phyloP scores from a whole-genome alignment of 2,329 filamentous ascomycete genomes.

The Fusarium redolens region DNA sequence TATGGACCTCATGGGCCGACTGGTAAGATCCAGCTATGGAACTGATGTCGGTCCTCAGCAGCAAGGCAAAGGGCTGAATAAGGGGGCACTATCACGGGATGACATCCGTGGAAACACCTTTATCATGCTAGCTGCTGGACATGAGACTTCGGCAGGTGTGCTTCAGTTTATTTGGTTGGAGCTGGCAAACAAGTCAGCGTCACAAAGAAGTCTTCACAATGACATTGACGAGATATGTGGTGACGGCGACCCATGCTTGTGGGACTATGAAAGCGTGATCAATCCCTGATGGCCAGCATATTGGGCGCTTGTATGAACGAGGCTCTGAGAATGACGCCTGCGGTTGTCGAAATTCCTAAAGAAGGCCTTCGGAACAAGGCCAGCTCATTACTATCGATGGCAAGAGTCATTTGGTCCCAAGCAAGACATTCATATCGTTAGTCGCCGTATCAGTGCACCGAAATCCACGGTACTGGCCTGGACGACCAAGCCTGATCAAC shows the following conservation, averaged over 20 bases:
- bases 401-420: slow-evolving; percentile 67
- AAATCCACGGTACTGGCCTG: slow-evolving; percentile 80
- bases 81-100: slow-evolving; percentile 62
- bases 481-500: slow-evolving; percentile 58
- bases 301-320: slow-evolving; percentile 82
- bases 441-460: slow-evolving; percentile 68
- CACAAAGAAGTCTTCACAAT: slow-evolving; percentile 73
- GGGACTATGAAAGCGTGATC: slow-evolving; percentile 78
- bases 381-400: slow-evolving; percentile 72
- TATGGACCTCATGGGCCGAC: slow-evolving; percentile 65
- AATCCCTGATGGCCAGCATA: slow-evolving; percentile 75
- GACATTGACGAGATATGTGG: slow-evolving; percentile 76
- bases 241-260: slow-evolving; percentile 66
- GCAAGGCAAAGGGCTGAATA: slow-evolving; percentile 27
- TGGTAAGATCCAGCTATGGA: slow-evolving; percentile 57
- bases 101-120: slow-evolving; percentile 81
- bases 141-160: slow-evolving; percentile 83
- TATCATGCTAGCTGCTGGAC: slow-evolving; percentile 76
- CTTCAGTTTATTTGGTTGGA: slow-evolving; percentile 77
- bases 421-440: slow-evolving; percentile 66
- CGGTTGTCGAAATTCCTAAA: slow-evolving; percentile 80
- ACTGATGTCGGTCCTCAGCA: neutral
- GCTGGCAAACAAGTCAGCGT: slow-evolving; percentile 72
- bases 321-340: slow-evolving; percentile 77
- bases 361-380: slow-evolving; percentile 57